Evolutionary conservation across 2,329 filamentous ascomycete genomes (phyloP).

Genomic region (Apiospora malaysiana): DNA sequence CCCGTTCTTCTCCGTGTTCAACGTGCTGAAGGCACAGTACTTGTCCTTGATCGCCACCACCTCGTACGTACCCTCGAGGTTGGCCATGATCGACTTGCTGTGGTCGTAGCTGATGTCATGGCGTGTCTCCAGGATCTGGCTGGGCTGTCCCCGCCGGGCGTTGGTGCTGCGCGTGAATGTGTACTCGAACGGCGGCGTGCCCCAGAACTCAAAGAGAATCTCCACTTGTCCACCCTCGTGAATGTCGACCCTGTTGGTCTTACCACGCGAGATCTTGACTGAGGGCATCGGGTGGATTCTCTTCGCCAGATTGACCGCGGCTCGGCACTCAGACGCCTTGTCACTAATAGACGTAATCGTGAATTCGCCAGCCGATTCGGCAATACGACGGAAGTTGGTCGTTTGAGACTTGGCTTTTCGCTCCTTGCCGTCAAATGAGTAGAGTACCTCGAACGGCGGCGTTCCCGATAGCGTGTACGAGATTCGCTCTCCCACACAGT

Average conservation of each 20-base stretch:
- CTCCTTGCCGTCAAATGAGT: conserved; percentile 80
- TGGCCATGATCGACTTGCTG: conserved; percentile 80
- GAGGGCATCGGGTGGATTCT: conserved; percentile 90
- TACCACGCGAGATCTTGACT: conserved; percentile 86
- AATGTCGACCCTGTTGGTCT: conserved; percentile 83
- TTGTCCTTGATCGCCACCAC: conserved; percentile 95
- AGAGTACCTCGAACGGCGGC: conserved; percentile 90
- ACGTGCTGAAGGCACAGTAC: conserved; percentile 86
- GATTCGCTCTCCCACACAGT: conserved; percentile 94
- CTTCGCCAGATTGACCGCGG: conserved; percentile 78
- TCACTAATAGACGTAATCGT: conserved; percentile 87
- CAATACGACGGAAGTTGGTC: conserved; percentile 90
- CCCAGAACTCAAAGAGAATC: conserved; percentile 93
- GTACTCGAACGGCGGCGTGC: conserved; percentile 95
- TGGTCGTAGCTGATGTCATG: conserved; percentile 85
- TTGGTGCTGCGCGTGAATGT: conserved; percentile 94
- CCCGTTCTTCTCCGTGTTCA: conserved; percentile 58
- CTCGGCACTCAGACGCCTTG: conserved; percentile 85
- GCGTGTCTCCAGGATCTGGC: conserved; percentile 85
- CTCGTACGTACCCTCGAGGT: conserved; percentile 96
- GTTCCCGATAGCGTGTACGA: conserved; percentile 90
- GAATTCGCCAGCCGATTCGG: conserved; percentile 89
- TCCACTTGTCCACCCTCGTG: conserved; percentile 96
- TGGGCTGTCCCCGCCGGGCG: conserved; percentile 77
- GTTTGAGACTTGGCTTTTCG: conserved; percentile 80